These are phyloP conservation scores for Nematodospora valgi DNA, from an alignment of 805 yeast species.

Conservation along the genomic window DNA sequence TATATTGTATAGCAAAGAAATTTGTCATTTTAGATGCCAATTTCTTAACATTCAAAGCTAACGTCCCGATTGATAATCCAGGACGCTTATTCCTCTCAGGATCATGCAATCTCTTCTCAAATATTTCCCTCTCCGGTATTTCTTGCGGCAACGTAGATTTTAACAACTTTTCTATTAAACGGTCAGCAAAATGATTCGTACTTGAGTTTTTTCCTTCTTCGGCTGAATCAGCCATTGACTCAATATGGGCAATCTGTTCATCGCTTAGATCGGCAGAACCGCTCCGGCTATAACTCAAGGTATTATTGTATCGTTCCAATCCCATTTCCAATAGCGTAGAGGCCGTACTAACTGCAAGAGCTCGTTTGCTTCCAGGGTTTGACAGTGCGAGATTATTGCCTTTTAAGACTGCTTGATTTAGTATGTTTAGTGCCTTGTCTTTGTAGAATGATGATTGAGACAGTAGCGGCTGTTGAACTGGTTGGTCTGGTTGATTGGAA, in stretches of 20 bases:
- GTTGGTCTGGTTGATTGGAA: conserved; percentile 1
- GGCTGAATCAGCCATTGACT: conserved; percentile 27
- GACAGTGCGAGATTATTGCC: conserved; percentile 15
- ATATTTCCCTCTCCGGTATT: conserved; percentile 43
- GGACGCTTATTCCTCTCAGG: conserved; percentile 44
- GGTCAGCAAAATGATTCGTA: conserved; percentile 51
- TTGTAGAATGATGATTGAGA: conserved; percentile 5
- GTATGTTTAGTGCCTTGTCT: conserved; percentile 6
- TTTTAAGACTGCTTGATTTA: conserved; percentile 10
- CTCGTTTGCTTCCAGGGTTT: conserved; percentile 23
- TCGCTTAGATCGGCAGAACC: conserved; percentile 16
- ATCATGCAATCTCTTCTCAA: conserved; percentile 42
- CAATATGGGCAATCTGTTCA: conserved; percentile 24
- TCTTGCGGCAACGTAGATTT: conserved; percentile 48
- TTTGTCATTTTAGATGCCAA: conserved; percentile 54
- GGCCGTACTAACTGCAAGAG: conserved; percentile 36
- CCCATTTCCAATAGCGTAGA: conserved; percentile 33
- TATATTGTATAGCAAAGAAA: conserved; percentile 60
- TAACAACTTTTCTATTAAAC: conserved; percentile 51
- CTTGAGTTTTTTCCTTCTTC: conserved; percentile 15
- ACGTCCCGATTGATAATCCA: conserved; percentile 53
- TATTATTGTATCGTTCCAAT: conserved; percentile 20
- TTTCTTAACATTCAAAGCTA: conserved; percentile 56
- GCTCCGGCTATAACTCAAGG: neutral
- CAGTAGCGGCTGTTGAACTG: conserved; percentile 2